Conservation (phyloP, 768 basidiomycete species). For the Mrakia frigida region DNA sequence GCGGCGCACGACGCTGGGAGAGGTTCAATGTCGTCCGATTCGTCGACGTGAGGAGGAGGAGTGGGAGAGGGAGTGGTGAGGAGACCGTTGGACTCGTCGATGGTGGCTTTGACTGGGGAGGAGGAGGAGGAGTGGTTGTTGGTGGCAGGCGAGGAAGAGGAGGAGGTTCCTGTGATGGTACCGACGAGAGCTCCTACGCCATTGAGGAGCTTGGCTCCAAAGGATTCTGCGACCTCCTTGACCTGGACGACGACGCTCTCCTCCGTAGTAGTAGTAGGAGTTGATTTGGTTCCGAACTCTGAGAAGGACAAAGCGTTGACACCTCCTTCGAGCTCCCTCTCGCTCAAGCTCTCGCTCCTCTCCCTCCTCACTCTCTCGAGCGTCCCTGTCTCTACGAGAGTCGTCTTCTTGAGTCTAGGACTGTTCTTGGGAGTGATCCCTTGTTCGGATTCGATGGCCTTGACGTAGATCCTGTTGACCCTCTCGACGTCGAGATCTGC, state of each 20-base stretch:
- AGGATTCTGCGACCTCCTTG: background rate
- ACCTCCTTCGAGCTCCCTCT: background rate
- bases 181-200: conserved; percentile 1
- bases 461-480: conserved; percentile 80
- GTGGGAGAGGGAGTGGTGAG: conserved; percentile 31
- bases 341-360: conserved; percentile 37
- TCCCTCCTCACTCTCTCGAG: background rate
- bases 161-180: conserved; percentile 2
- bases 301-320: background rate
- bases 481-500: conserved; percentile 76
- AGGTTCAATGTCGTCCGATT: conserved; percentile 61
- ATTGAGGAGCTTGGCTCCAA: conserved; percentile 1
- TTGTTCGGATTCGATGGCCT: conserved; percentile 65
- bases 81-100: conserved; percentile 15
- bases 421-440: background rate
- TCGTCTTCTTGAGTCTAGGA: conserved; percentile 36
- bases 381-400: background rate
- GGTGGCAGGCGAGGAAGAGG: background rate
- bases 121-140: conserved; percentile 3
- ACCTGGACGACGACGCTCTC: background rate
- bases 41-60: conserved; percentile 26
- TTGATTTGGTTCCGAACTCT: background rate
- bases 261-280: conserved; percentile 19
- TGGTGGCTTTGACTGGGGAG: background rate
- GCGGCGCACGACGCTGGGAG: conserved; percentile 68